Evolutionary conservation across 2,329 filamentous ascomycete genomes (phyloP).

Genomic region (Apiospora pterosperma): DNA sequence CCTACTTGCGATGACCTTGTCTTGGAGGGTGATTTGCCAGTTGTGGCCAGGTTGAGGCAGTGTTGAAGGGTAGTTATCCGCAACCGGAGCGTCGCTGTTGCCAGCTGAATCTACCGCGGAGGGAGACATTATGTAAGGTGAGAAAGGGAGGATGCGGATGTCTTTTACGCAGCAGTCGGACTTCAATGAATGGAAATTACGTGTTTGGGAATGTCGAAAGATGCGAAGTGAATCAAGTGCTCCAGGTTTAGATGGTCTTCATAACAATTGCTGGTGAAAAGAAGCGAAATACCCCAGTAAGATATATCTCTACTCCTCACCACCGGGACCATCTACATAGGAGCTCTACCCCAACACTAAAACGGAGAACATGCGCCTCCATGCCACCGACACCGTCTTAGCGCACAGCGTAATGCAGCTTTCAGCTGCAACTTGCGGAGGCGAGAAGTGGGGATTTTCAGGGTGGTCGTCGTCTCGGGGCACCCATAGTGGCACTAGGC

Average conservation of each 20-base stretch:
- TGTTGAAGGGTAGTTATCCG: conserved; percentile 25
- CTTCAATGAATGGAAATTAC: not conserved
- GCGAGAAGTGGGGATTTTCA: not conserved
- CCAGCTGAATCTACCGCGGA: conserved; percentile 4
- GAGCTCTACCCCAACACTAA: not conserved
- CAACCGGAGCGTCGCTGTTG: conserved; percentile 3
- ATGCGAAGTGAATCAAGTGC: not conserved
- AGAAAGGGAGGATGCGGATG: not conserved
- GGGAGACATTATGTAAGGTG: conserved; percentile 12
- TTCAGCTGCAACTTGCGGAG: not conserved
- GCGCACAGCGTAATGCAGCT: not conserved
- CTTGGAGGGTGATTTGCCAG: conserved; percentile 30
- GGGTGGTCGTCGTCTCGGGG: not conserved
- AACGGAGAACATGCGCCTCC: not conserved
- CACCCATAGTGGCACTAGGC: not conserved
- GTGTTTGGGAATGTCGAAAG: no score
- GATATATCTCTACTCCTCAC: not conserved
- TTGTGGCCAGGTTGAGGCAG: conserved; percentile 30
- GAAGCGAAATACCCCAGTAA: not conserved
- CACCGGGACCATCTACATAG: no score
- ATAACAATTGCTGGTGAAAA: not conserved
- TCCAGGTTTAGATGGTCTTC: not conserved
- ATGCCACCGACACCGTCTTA: not conserved
- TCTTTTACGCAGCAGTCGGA: not conserved
- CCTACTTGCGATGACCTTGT: conserved; percentile 37